Percentiles rank a stretch among this genome's conserved stretches.
Conservation (phyloP, 805 yeast genomes). For the Wickerhamiella brachini region DNA sequence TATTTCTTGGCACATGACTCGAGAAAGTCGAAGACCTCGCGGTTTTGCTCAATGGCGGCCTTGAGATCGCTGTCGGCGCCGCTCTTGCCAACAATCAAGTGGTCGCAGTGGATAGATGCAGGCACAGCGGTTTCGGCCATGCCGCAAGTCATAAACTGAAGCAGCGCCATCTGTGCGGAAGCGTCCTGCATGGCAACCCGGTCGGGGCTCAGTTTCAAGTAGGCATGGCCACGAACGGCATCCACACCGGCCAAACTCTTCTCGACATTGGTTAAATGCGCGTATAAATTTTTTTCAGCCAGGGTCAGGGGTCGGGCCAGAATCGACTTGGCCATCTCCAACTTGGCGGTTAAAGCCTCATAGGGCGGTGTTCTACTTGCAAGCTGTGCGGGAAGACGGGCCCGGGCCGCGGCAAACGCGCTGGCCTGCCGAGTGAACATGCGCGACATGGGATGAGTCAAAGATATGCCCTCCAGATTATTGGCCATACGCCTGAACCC, state of each 20-base stretch:
- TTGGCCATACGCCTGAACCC: background rate
- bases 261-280: constrained; percentile 82
- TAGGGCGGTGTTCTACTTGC: constrained; percentile 79
- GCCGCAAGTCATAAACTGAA: constrained; percentile 97
- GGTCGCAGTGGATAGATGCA: constrained; percentile 95
- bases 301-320: constrained; percentile 72
- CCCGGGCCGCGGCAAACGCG: constrained; percentile 13
- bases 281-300: constrained; percentile 88
- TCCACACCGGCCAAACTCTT: constrained; percentile 51
- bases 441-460: constrained; percentile 2
- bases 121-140: constrained; percentile 81
- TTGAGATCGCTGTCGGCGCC: constrained; percentile 79
- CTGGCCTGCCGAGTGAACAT: background rate
- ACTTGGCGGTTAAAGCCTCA: constrained; percentile 51
- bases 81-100: constrained; percentile 89
- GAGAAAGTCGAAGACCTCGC: constrained; percentile 91
- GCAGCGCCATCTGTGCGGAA: constrained; percentile 98
- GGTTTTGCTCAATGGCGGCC: constrained; percentile 70
- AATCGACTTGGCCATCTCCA: constrained; percentile 48
- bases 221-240: constrained; percentile 69
- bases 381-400: constrained; percentile 42
- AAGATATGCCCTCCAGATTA: background rate
- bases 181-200: constrained; percentile 99
- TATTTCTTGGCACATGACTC: constrained; percentile 87
- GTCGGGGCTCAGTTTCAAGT: constrained; percentile 88